Base-by-base conservation (phyloP, 176 grass and related monocot species). In the Metroxylon sagu region DNA sequence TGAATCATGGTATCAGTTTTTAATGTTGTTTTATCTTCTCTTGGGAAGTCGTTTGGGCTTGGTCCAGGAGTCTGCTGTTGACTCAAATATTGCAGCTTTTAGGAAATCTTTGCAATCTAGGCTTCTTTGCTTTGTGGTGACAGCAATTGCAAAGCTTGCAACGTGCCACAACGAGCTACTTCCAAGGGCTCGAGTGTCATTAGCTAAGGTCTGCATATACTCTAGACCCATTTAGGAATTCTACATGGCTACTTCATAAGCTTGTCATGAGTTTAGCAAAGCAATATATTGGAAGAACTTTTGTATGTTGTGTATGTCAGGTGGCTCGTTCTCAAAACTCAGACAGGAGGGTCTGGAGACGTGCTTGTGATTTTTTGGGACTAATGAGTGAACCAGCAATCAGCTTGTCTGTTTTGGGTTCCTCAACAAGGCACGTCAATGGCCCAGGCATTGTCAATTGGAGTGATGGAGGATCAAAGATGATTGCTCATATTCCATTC, bases 91-190 rank as follows among this genome's bases (percentile, higher is more conserved):
- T 75, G 66, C 76, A 25, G 65, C 84, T 56, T 88, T 75, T 55
- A 64, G 79, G 71, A 98, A 83, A 57, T 83, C 87, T 48, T 88
- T 81, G 16, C 79, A 92, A 78, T 73, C 84, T 54, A 85, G 93
- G 75, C 76, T 92, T 25, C 88, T 98, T 71, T 98, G 87, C 67
- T 92, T 92, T 85, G 88, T 89, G 59, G 93, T 92, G 66, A 92
- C 88, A 19, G 88, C 88, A 53, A 98, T 89, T 68, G 79, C 82
- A 16, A 98, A 98, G 68, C 79, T 98, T 26, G 93, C 88, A 55
- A 98, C 93, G 18, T 92, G 85, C 70, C 85, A 98, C 12, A 78
- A 77, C n/a, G 93, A 92, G 62, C 73, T 98, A 74, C 84, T 98
- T 77, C 93, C 88, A 54, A 76, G 88, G 70, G 88, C 93, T 72